Base-by-base conservation (phyloP, 2,329 filamentous ascomycete genomes). In the Fusarium solani-melongenae region DNA sequence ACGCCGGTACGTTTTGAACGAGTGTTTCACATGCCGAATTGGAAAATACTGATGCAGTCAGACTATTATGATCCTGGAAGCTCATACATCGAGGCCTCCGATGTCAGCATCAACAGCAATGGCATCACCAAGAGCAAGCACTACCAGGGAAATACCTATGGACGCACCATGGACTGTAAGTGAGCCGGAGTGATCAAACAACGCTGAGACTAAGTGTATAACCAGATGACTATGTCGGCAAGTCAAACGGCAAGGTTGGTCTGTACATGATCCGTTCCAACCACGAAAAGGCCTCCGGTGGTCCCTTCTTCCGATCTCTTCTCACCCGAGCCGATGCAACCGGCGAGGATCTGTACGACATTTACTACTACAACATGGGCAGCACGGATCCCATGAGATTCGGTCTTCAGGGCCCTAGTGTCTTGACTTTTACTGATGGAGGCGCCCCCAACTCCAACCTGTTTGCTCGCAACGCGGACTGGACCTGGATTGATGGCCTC, bases 341-440 rank as follows among this genome's bases (percentile, higher is more conserved):
- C 20, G 82, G 82, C 12, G 82, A 82, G 17, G 83, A 85, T 63
- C 74, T 85, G 17, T 84, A 84, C 69, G 83, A 84, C 27, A 84
- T 84, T 64, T 83, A 84, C 56, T 82, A 84, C 65, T 85, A 84
- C 75, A 83, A 81, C 70, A 84, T 84, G 83, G 83, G 83, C 0
- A 82, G 83, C 68, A 84, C 82, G 2, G 83, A 85, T 63, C 74
- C 80, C 5, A 81, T 84, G 79, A 79, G 83, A 53, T 81, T 83
- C 46, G 83, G 83, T 39, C 79, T 85, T 2, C 83, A 84, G 61
- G 83, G 83, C 6, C 83, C 83, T 1, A 82, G 80, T 10, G 79
- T 84, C 11, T 74, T 85, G 2, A 74, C 81, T 6, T 84, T 85
- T 66, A 84, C 83, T 6, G 79, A 81, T 34, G 81, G 79, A 6